Evolutionary conservation across 2,329 filamentous ascomycete species (phyloP), one percentile per base, ranked within the genome.

Genomic region (Pseudocercospora vitis): DNA sequence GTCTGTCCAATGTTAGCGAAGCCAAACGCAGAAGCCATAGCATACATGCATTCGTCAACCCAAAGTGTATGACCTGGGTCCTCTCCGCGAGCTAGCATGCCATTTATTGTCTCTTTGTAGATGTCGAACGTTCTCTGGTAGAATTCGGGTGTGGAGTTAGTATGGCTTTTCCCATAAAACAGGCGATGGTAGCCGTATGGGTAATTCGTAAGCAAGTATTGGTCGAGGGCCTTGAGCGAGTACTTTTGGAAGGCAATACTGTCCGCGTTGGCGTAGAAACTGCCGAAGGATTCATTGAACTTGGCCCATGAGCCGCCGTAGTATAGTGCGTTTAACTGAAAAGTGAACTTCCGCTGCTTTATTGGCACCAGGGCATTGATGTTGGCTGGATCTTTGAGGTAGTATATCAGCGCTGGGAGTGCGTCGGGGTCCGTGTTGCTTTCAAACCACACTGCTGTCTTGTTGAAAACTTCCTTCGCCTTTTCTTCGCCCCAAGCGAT

Each of bases 401-500:
- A 37, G 33, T 37, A 37, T 6, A 37, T 6, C 16, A 37, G 33
- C 7, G 33, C 33, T 7, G 33, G 33, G 16, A 19, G 14, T 6
- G 33, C 33, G n/a, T 37, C 33, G 7, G 33, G 33, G n/a, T 37
- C 33, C n/a, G 33, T 14, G 33, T 37, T 37, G 33, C n/a, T 19
- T 14, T 37, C 16, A 6, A 6, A 37, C 33, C 16, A 37, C 7
- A n/a, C 16, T 19, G 33, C 33, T 7, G 33, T 37, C 33, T 37
- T 37, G 12, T 37, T 37, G 33, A 37, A 37, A n/a, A 37, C 33
- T 19, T 37, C 33, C 7, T n/a, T 19, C 14, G n/a, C 33, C 33
- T 37, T 37, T 6, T 37, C 33, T n/a, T 37, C 33, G 33, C 33
- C 33, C 33, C 33, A 37, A 14, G 33, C 33, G n/a, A 37, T 37